phyloP scores from a whole-genome alignment of 2,329 filamentous ascomycete genomes.

The Cladosporium halotolerans region DNA sequence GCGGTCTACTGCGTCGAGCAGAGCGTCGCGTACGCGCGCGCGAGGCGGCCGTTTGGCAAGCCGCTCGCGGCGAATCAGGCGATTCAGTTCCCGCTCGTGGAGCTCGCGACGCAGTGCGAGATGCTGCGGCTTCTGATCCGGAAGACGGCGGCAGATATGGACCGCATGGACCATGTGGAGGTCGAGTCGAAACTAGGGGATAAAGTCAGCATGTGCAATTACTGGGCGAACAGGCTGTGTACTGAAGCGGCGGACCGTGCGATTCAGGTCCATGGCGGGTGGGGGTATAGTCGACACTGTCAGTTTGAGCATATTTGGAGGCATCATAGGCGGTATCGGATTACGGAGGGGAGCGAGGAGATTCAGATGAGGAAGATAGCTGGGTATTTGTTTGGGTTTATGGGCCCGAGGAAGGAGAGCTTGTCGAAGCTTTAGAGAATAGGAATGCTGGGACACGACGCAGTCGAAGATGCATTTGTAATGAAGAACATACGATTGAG shows the following conservation, averaged over 20 bases:
- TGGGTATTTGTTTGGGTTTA: slow-evolving; percentile 52
- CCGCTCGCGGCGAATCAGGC: slow-evolving; percentile 55
- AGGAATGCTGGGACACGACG: no score
- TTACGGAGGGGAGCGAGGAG: slow-evolving; percentile 60
- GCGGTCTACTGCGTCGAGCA: slow-evolving; percentile 55
- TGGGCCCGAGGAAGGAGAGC: slow-evolving; percentile 34
- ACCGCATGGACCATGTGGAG: slow-evolving; percentile 46
- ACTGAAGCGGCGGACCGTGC: slow-evolving; percentile 56
- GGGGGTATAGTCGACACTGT: slow-evolving; percentile 52
- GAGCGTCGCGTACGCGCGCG: slow-evolving; percentile 51
- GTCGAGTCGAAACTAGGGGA: slow-evolving; percentile 55
- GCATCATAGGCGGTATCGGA: slow-evolving; percentile 57
- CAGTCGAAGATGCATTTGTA: no score
- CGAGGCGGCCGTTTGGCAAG: slow-evolving; percentile 50
- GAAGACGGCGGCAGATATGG: slow-evolving; percentile 58
- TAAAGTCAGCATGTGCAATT: slow-evolving; percentile 61
- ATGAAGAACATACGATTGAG: no score
- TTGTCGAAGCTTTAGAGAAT: no score
- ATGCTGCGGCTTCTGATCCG: slow-evolving; percentile 57
- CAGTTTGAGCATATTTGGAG: slow-evolving; percentile 62
- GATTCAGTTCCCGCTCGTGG: slow-evolving; percentile 59
- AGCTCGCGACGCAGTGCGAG: slow-evolving; percentile 55
- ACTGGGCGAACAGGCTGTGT: slow-evolving; percentile 56
- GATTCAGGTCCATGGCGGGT: slow-evolving; percentile 57
- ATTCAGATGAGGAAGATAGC: slow-evolving; percentile 62